Percentiles rank a stretch among this genome's conserved stretches.
Conservation (phyloP, 2,329 filamentous ascomycete genomes). For the Exophiala bonariae region DNA sequence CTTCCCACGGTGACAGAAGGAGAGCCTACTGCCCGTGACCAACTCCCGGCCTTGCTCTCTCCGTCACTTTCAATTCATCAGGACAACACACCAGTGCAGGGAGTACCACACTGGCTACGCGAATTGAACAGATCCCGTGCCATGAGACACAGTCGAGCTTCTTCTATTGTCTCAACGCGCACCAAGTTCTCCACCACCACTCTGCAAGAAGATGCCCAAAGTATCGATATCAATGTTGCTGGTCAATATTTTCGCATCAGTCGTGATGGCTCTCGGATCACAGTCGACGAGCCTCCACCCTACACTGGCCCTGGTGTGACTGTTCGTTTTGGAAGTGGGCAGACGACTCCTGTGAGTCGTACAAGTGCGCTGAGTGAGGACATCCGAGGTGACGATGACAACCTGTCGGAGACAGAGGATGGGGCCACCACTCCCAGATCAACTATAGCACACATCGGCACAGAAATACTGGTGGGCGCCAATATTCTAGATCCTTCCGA, state of each 20-base stretch:
- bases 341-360: not conserved
- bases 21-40: not conserved
- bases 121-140: conserved; percentile 22
- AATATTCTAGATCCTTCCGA: conserved; percentile 14
- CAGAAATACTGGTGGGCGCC: conserved; percentile 8
- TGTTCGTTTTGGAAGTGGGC: conserved; percentile 7
- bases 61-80: not conserved
- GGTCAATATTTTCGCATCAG: conserved; percentile 33
- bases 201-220: conserved; percentile 29
- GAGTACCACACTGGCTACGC: conserved; percentile 20
- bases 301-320: conserved; percentile 20
- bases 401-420: conserved; percentile 4
- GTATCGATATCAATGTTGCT: conserved; percentile 33
- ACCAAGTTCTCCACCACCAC: conserved; percentile 32
- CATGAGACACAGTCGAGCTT: conserved; percentile 31
- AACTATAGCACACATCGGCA: conserved; percentile 2
- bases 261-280: conserved; percentile 33
- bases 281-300: conserved; percentile 26
- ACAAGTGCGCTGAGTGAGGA: no score
- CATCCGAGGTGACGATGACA: not conserved
- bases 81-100: conserved; percentile 4
- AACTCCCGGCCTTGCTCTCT: not conserved
- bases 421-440: conserved; percentile 17
- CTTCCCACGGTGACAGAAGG: conserved; percentile 1
- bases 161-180: conserved; percentile 33